These are phyloP conservation scores for Cystoderma amianthinum DNA, from an alignment of 768 basidiomycete species.

Conservation along the genomic window DNA sequence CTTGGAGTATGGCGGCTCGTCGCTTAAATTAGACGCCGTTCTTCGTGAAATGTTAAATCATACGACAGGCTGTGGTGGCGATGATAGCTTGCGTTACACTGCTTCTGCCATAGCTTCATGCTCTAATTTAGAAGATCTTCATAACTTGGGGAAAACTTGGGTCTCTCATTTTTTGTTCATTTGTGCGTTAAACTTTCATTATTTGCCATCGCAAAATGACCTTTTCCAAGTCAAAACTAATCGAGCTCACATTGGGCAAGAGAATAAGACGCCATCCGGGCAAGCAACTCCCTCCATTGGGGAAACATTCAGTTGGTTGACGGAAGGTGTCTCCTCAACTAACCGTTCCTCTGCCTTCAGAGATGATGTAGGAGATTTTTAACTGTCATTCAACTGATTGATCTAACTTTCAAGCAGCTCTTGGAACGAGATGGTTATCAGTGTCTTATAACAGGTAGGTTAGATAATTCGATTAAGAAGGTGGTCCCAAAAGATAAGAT, in stretches of 20 bases:
- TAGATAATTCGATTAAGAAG: background rate
- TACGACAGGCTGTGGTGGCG: background rate
- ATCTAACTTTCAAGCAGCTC: background rate
- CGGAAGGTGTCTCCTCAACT: background rate
- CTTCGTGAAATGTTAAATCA: background rate
- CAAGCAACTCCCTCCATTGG: background rate
- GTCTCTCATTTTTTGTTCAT: background rate
- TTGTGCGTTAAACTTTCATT: background rate
- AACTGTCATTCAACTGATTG: background rate
- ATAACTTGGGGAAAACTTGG: background rate
- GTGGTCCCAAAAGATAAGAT: background rate
- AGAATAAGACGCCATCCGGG: background rate
- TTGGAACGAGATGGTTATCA: constrained; percentile 1
- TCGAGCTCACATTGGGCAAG: background rate
- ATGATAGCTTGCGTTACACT: background rate
- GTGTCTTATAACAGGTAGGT: background rate
- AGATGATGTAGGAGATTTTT: background rate
- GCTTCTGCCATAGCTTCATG: background rate
- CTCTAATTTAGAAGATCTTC: background rate
- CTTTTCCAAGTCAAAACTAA: background rate
- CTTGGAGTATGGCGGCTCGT: background rate
- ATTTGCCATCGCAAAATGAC: background rate
- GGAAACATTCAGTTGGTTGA: background rate
- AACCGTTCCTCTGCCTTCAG: background rate
- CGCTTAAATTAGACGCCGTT: background rate